Conservation (phyloP, 257 asterid species). For the Plantago elongata region DNA sequence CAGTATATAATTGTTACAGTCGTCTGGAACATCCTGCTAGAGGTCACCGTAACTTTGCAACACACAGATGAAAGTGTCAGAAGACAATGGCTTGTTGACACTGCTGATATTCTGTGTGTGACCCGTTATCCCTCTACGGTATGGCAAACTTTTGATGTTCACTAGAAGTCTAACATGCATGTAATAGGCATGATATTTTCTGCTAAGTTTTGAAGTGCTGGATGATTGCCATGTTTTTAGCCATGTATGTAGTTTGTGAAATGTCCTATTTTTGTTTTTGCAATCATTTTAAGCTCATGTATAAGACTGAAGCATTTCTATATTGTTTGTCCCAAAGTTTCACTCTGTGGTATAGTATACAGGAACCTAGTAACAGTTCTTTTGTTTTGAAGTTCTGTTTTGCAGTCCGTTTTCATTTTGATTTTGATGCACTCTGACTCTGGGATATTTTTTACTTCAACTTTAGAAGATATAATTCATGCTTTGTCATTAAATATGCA, state of each 20-base stretch:
- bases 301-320: background rate
- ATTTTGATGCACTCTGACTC: background rate
- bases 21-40: constrained; percentile 77
- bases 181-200: background rate
- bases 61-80: constrained; percentile 50
- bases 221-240: too few species aligned
- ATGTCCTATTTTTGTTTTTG: too few species aligned
- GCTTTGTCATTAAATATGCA: background rate
- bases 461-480: background rate
- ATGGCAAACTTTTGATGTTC: constrained; percentile 20
- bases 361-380: too few species aligned
- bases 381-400: background rate
- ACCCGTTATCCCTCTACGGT: constrained; percentile 90
- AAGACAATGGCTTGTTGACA: constrained; percentile 79
- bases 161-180: background rate
- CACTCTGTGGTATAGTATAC: background rate
- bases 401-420: too few species aligned
- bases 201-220: too few species aligned
- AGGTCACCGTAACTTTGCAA: constrained; percentile 57
- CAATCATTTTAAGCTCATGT: background rate
- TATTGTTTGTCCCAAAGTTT: background rate
- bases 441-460: background rate
- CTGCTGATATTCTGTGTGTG: constrained; percentile 69
- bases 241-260: too few species aligned
- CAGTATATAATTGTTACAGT: constrained; percentile 35